These are phyloP conservation scores for Akebia trifoliata DNA, from an alignment of 164 flowering plant species.

Conservation along the genomic window DNA sequence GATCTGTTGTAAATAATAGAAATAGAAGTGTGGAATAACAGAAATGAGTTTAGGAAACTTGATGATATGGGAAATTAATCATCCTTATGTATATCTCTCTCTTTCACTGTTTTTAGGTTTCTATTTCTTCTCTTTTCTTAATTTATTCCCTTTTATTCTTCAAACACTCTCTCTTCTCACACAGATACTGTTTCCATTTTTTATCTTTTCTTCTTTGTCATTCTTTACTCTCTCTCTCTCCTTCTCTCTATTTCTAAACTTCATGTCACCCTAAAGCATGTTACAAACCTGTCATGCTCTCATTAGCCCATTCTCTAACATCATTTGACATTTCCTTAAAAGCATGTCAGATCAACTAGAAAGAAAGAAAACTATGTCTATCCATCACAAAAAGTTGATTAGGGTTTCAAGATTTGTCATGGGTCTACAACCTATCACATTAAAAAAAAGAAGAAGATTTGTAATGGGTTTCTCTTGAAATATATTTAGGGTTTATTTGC, in stretches of 20 bases:
- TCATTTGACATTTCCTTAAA: conserved; percentile 26
- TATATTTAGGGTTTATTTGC: too few species aligned
- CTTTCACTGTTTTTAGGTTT: conserved; percentile 2
- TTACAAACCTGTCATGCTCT: conserved; percentile 20
- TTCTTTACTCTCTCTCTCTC: conserved; percentile 5
- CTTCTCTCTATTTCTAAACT: neutral
- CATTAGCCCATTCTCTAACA: conserved; percentile 18
- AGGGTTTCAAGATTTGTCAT: conserved; percentile 1
- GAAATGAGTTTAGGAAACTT: conserved; percentile 2
- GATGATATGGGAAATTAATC: neutral
- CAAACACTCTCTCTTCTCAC: conserved; percentile 5
- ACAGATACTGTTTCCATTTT: too few species aligned
- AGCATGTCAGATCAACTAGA: conserved; percentile 18
- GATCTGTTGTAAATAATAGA: neutral
- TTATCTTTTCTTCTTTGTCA: too few species aligned
- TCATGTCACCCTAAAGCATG: conserved; percentile 10
- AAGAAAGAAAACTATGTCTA: neutral
- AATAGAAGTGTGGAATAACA: conserved; percentile 4
- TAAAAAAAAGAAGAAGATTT: too few species aligned
- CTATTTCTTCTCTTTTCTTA: conserved; percentile 14
- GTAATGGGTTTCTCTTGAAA: too few species aligned
- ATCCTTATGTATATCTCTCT: neutral
- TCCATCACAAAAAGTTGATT: neutral
- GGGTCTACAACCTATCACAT: too few species aligned
- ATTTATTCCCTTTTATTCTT: conserved; percentile 2